Evolutionary conservation across 352 stramenopile genomes (phyloP), one percentile per base, ranked within the genome.

Genomic region (Phytophthora rubi): DNA sequence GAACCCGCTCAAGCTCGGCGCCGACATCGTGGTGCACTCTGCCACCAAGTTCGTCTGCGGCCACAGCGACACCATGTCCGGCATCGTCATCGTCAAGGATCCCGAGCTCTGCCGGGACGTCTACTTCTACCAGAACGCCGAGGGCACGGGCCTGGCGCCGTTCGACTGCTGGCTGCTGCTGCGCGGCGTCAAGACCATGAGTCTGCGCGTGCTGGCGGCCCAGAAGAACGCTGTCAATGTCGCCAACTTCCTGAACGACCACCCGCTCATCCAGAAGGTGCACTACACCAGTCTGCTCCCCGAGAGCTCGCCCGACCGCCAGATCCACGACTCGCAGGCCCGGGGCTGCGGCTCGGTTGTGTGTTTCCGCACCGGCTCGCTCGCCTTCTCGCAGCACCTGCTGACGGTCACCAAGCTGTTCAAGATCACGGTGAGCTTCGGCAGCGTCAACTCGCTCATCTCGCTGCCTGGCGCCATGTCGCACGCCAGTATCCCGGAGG

Each of bases 1-100:
- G 75, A 97, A 98, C 68, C 97, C 97, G 28, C 68, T 99, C 8
- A 69, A 82, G 33, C 82, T 98, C 6, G 97, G 97, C 21, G 97
- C 97, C 6, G 98, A 99, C 81, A 89, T 99, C 26, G 94, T 98
- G 26, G 82, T 99, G 56, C 97, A 99, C 82, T 98, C 90, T 53
- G 95, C 89, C 23, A 99, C 98, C 54, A 99, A 99, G 81, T 99
- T 99, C 70, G 86, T 99, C 58, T 97, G 86, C 63, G 97, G 98
- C 54, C 98, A 99, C 83, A 98, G 90, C 45, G 97, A 99, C 83
- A 97, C 97, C 33, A 92, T 99, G 76, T 90, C 96, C 7, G 98
- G 98, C 12, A 87, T 98, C 37, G 82, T 99, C 33, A 97, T 92
- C 52, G 76, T 77, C 64, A 97, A 91, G 75, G 85, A 93, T 71